Base-by-base conservation (phyloP, 768 basidiomycete species). In the Asterophora parasitica region DNA sequence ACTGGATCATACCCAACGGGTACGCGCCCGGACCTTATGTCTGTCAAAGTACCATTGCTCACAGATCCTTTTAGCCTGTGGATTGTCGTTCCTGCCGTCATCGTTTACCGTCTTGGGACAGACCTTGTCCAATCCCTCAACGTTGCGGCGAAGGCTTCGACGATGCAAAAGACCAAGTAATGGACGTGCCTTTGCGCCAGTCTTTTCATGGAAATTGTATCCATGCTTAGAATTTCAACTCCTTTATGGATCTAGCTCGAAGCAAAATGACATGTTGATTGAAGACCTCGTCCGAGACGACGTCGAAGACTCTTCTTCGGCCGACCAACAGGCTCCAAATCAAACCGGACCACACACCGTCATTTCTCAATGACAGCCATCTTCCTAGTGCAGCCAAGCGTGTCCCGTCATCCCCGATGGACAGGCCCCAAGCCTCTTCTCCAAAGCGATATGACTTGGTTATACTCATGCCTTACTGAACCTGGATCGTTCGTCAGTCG, bases 1-100 rank as follows among this genome's bases (percentile, higher is more conserved):
- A 79, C 44, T 94, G 82, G 80, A 71, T 90, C 46, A 59, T 90
- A 37, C 88, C 91, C 0, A 92, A 92, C 53, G 88, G 85, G 88
- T 88, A 56, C 42, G 83, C 55, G 4, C 30, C 23, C 23, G 31
- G 2, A 13, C 3, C 7, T 7, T 42, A 32, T 7, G 27, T 31
- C 46, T n/a, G 4, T 11, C 1, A 15, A n/a, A 13, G 15, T 13
- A 41, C 2, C 19, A 9, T 44, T 27, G 41, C 49, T 33, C 17
- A 42, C 23, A 46, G 10, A 26, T 13, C 32, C 17, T 42, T 13
- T 32, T 43, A 91, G 88, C 1, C 53, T 86, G n/a, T 92, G 91
- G 91, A 65, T 93, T 46, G 59, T 91, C 35, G 57, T 91, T 17
- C 91, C 91, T 2, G 58, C 69, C 23, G 60, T 85, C 55, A 81